Conservation (phyloP, 2,329 filamentous ascomycete species). For the Alternaria hordeiaustralica region DNA sequence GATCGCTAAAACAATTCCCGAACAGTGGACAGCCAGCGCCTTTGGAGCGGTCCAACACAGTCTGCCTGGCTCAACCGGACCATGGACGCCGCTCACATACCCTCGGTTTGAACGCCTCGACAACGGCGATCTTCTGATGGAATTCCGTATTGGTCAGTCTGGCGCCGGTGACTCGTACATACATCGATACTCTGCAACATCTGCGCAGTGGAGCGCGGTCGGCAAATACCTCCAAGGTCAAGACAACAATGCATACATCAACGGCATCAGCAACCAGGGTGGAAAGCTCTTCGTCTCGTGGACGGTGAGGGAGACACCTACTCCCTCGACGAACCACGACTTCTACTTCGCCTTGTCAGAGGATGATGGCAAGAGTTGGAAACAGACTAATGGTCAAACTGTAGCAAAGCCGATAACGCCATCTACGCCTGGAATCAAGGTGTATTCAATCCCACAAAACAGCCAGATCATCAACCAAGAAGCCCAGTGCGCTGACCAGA, state of each 20-base stretch:
- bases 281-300: constrained; percentile 54
- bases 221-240: constrained; percentile 55
- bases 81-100: constrained; percentile 55
- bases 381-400: constrained; percentile 45
- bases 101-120: constrained; percentile 55
- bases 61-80: constrained; percentile 39
- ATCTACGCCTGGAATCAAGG: constrained; percentile 51
- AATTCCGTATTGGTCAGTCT: constrained; percentile 60
- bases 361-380: constrained; percentile 54
- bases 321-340: constrained; percentile 57
- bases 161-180: constrained; percentile 59
- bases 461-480: constrained; percentile 60
- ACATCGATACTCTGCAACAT: constrained; percentile 51
- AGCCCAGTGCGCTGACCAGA: constrained; percentile 55
- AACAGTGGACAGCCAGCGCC: constrained; percentile 34
- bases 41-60: constrained; percentile 39
- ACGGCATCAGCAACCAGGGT: constrained; percentile 53
- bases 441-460: constrained; percentile 55
- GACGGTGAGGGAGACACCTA: constrained; percentile 60
- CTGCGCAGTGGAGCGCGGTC: constrained; percentile 48
- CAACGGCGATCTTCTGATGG: constrained; percentile 53
- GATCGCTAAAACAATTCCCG: constrained; percentile 39
- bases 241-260: constrained; percentile 60
- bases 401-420: constrained; percentile 54
- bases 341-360: constrained; percentile 59